phyloP scores from a whole-genome alignment of 441 rosid species.

The Mallotus repandus region DNA sequence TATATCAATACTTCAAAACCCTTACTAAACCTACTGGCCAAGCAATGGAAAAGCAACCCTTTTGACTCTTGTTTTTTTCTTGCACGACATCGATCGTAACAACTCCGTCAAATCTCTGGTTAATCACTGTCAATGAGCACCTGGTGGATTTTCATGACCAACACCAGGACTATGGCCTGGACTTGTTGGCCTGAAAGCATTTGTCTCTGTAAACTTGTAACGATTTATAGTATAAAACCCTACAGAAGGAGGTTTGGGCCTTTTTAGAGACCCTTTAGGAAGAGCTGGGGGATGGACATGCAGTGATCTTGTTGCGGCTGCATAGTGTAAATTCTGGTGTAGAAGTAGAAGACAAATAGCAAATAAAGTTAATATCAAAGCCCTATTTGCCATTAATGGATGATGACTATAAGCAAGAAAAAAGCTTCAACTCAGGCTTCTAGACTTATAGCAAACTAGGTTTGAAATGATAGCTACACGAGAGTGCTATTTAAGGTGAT shows the following conservation, averaged over 20 bases:
- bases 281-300: conserved; percentile 26
- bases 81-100: background rate
- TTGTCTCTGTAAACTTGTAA: conserved; percentile 33
- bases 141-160: conserved; percentile 46
- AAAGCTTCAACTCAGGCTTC: background rate
- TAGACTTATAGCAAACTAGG: background rate
- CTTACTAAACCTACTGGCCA: background rate
- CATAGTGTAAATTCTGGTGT: conserved; percentile 20
- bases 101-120: background rate
- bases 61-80: background rate
- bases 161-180: conserved; percentile 68
- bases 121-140: conserved; percentile 23
- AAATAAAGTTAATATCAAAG: conserved; percentile 10
- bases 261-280: background rate
- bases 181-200: conserved; percentile 56
- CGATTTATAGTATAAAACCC: conserved; percentile 30
- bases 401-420: background rate
- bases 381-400: conserved; percentile 32
- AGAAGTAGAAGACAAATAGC: conserved; percentile 8
- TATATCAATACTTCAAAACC: background rate
- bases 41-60: background rate
- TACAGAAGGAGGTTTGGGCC: conserved; percentile 28
- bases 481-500: conserved; percentile 37
- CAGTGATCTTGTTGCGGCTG: conserved; percentile 28
- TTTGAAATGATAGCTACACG: background rate